Base-by-base conservation (phyloP, 2,329 filamentous ascomycete genomes). In the Arthrobotrys conoides region DNA sequence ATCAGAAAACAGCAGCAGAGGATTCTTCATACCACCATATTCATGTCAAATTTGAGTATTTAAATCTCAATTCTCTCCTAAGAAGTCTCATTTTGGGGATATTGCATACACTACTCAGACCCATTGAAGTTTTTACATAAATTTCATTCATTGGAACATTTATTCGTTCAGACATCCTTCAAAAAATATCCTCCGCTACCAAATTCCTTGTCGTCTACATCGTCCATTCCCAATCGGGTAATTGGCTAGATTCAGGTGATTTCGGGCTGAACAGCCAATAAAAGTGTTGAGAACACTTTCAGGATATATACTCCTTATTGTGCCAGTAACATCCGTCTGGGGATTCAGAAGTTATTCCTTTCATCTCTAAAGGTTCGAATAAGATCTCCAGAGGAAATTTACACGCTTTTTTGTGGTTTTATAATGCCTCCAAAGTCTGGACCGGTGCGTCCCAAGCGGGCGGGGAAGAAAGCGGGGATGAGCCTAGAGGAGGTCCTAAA, bases 231-330 rank as follows among this genome's bases (percentile, higher is more conserved):
- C 59, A 70, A 76, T 44, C 20, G n/a, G 57, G 71, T 12, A 70
- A 76, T 69, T 24, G 55, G 49, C 71, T 65, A 70, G 36, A 38
- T 22, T 76, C 71, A 76, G 8, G 36, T 73, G 69, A 72, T 55
- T 18, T 67, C 30, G 1, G 14, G 38, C 41, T 53, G 41, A 57
- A 33, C 16, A 44, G 41, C 46, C 65, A 70, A 69, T 53, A 49
- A 76, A 49, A 65, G 33, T 38, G 64, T 61, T 61, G 57, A 27
- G 12, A 55, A 63, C 55, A 53, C 53, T 22, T 65, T 14, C 9
- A 41, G 49, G 49, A 57, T 70, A 76, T 76, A 76, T 66, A 70
- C 65, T 68, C 65, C 65, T 33, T 30, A 51, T 59, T 65, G 64
- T 61, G 65, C 65, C 71, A 41, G 38, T 65, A 64, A 53, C 51